Evolutionary conservation across 345 rosid genomes (phyloP), one percentile per base, ranked within the genome.

Genomic region (Syzygium oleosum): DNA sequence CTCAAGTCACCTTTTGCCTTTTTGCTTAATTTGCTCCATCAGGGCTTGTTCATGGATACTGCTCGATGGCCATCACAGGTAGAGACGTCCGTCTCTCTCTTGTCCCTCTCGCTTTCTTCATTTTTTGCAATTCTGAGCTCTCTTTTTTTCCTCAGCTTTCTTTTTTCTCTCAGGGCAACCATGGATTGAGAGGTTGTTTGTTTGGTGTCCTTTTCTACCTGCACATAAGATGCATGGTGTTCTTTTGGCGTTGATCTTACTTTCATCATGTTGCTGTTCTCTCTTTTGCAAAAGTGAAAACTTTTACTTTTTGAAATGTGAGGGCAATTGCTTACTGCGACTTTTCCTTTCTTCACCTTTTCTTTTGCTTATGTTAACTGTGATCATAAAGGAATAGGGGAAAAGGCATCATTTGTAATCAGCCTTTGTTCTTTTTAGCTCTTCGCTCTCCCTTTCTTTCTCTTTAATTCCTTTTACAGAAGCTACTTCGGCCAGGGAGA

Each of bases 61-160:
- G 97, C 96, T 92, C 96, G 93, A 87, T 97, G 99, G 99, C 97
- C 99, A 91, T 98, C 95, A 97, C 99, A 56, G 61, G 56, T 52
- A 73, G 80, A 73, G 80, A 73, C 25, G 80, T 34, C 80, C 49
- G 80, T 34, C 80, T 73, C 80, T 73, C 80, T 19, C 22, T 73
- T 68, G 51, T 73, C 52, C 46, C 85, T 34, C 49, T 58, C 19
- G 41, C 38, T 27, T 87, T 55, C 84, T 34, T 73, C 80, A 34
- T 73, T 73, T 52, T 73, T 38, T 10, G 73, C 90, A 90, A 85
- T 87, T 51, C 63, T 22, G 22, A 17, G 80, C 51, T 46, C 34
- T 84, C 5, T 52, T 10, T 9, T 59, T 23, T 34, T 59, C 68
- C 16, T 29, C 14, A 49, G 41, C 15, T 63, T 63, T n/a, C 65